Evolutionary conservation across 306 rosid species (phyloP).

Genomic region (Crataegus laevigata): DNA sequence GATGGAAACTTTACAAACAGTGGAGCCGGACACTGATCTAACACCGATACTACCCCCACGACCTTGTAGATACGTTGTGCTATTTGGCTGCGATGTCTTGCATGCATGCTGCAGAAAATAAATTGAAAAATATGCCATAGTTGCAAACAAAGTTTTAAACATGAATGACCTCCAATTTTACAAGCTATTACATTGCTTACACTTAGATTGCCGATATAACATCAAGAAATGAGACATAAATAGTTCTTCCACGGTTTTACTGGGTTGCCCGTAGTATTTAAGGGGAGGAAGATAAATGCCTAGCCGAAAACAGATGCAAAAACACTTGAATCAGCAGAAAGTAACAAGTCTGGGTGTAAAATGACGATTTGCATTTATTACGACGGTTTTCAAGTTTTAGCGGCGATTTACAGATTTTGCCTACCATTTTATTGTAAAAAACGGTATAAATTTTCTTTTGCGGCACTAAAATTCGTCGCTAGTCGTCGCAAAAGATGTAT

Average conservation of each 20-base stretch:
- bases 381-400: not conserved
- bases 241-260: not conserved
- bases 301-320: not conserved
- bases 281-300: not conserved
- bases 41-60: not conserved
- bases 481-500: no score
- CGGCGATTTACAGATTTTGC: not conserved
- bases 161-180: no score
- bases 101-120: not conserved
- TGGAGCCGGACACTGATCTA: no score
- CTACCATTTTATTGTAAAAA: no score
- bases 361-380: no score
- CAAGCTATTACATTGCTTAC: no score
- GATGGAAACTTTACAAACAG: no score
- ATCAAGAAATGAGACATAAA: not conserved
- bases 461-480: not conserved
- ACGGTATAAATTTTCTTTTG: no score
- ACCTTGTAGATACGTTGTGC: not conserved
- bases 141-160: no score
- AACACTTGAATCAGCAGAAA: not conserved
- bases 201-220: not conserved
- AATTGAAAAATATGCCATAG: not conserved
- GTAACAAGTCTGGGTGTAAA: not conserved
- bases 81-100: not conserved
- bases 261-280: not conserved